Conservation (phyloP, 2,329 filamentous ascomycete genomes). For the Sclerotiophoma versabilis region DNA sequence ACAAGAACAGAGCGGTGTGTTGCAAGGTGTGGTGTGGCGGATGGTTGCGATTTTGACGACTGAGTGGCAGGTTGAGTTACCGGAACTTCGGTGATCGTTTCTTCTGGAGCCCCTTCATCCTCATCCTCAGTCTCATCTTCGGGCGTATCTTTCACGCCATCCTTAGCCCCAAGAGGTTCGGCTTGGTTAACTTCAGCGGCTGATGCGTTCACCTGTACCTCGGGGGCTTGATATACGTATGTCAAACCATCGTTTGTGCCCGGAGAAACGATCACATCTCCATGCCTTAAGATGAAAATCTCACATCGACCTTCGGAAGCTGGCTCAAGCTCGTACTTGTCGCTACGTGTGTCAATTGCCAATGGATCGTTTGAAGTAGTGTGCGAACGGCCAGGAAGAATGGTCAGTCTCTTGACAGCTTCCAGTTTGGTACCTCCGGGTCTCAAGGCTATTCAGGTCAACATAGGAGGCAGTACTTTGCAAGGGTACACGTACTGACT, state of each 20-base stretch:
- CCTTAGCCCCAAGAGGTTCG: background rate
- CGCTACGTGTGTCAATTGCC: constrained; percentile 4
- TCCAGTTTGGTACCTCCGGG: constrained; percentile 36
- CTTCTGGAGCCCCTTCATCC: constrained; percentile 28
- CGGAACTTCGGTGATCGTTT: constrained; percentile 27
- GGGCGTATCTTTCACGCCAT: constrained; percentile 12
- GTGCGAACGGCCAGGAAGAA: constrained; percentile 20
- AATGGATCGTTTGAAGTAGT: background rate
- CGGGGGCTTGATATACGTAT: constrained; percentile 26
- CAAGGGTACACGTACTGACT: constrained; percentile 23
- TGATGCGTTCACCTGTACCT: constrained; percentile 45
- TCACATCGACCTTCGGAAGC: constrained; percentile 23
- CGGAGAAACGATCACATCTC: constrained; percentile 33
- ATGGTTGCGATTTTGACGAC: constrained; percentile 13
- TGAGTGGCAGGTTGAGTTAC: constrained; percentile 22
- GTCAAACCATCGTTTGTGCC: constrained; percentile 15
- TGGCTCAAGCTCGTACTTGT: constrained; percentile 32
- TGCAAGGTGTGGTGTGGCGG: constrained; percentile 35
- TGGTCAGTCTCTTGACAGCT: constrained; percentile 29
- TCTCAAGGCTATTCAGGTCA: constrained; percentile 24
- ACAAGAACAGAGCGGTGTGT: constrained; percentile 36
- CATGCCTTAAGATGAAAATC: constrained; percentile 38
- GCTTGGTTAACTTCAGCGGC: constrained; percentile 22
- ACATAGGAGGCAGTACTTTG: background rate
- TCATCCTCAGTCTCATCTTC: constrained; percentile 39